A percentile compares a stretch with the other conserved stretches of the same genome.
These are phyloP conservation scores for Eucalyptus victrix DNA, from an alignment of 345 rosid genomes.

Conservation along the genomic window DNA sequence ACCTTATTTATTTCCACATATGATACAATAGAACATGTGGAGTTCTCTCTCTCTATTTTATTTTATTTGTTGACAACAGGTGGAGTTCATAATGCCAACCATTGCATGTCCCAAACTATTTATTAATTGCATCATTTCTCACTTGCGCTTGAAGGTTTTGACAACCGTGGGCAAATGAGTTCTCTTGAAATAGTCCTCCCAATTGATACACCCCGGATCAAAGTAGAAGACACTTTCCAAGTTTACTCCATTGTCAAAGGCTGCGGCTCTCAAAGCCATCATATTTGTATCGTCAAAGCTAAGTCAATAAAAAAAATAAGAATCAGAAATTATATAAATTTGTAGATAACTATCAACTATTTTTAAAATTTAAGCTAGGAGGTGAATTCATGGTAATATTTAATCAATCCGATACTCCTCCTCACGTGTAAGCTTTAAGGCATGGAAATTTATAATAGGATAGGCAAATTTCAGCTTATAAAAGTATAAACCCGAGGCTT, in stretches of 20 bases:
- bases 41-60: too few relatives aligned
- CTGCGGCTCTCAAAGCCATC: not conserved
- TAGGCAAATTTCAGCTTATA: not conserved
- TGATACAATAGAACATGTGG: not conserved
- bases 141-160: not conserved
- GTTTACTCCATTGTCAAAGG: not conserved
- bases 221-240: constrained; percentile 7
- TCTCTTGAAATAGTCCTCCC: constrained; percentile 39
- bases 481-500: not conserved
- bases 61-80: too few relatives aligned
- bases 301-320: not conserved
- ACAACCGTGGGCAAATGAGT: constrained; percentile 37
- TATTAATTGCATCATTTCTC: not conserved
- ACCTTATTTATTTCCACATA: not conserved
- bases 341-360: not conserved
- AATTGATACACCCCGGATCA: constrained; percentile 30
- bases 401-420: not conserved
- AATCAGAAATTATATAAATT: too few relatives aligned
- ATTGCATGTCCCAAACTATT: not conserved
- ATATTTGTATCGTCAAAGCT: constrained; percentile 29
- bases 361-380: not conserved
- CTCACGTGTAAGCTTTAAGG: not conserved
- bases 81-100: not conserved
- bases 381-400: not conserved
- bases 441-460: not conserved